Base-by-base conservation (phyloP, 768 basidiomycete genomes). In the Phlegmacium glaucopus region DNA sequence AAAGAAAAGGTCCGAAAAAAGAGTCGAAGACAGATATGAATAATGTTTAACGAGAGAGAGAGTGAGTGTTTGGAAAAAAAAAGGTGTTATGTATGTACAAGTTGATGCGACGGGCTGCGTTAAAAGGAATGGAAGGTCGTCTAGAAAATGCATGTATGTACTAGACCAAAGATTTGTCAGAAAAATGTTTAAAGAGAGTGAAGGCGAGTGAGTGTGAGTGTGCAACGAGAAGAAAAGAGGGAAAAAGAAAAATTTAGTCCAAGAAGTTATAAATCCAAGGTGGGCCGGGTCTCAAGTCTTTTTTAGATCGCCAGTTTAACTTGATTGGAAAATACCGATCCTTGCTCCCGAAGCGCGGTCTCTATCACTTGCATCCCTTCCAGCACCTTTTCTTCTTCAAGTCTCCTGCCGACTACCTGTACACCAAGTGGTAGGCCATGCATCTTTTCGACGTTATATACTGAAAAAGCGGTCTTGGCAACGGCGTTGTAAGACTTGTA, bases 331-430 rank as follows among this genome's bases (percentile, higher is more conserved):
- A 58, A 60, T 26, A 52, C 52, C 16, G 50, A 42, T 16, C 67
- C 69, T 43, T 63, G 58, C 45, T 65, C 55, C 43, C 51, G 55
- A 52, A 76, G 54, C 2, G 71, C 67, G 30, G 50, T 61, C 55
- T 74, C 69, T 15, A 74, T 65, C 22, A 87, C 70, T 55, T 78
- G 77, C 80, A 87, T 86, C 2, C 79, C 83, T 56, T 81, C 78
- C 6, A 88, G 52, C 2, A 85, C 85, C 57, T 82, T 82, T 64
- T 90, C 87, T 63, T 89, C 87, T 59, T 86, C 81, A 34, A 85
- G 71, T 35, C 80, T 67, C 38, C 74, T 66, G 1, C 83, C 84
- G 1, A 79, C 72, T 27, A 88, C 62, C 58, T 88, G 85, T 9
- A 87, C 77, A 1, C 83, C 82, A 1, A 88, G 58, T 0, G 87